phyloP scores from a whole-genome alignment of 371 early-diverging fungal genomes.

The Apophysomyces ossiformis region DNA sequence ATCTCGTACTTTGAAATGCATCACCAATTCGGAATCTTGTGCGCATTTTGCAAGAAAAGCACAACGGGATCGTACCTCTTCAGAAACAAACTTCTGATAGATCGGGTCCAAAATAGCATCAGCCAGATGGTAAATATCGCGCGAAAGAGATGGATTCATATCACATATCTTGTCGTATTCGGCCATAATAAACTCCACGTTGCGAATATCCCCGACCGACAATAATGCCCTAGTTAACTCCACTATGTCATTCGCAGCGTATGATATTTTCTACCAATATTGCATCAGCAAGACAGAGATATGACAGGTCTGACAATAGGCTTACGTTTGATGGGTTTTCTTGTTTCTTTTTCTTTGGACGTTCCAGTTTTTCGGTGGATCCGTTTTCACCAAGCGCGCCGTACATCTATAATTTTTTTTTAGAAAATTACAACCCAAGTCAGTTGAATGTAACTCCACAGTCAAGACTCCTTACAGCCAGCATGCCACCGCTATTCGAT shows the following conservation, averaged over 20 bases:
- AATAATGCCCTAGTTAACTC: conserved; percentile 66
- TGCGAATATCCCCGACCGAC: conserved; percentile 66
- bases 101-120: conserved; percentile 60
- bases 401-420: conserved; percentile 25
- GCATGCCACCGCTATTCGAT: conserved; percentile 40
- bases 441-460: background rate
- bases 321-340: conserved; percentile 8
- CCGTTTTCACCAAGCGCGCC: conserved; percentile 54
- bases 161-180: conserved; percentile 62
- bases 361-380: conserved; percentile 31
- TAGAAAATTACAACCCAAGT: background rate
- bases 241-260: conserved; percentile 63
- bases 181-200: conserved; percentile 58
- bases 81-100: conserved; percentile 51
- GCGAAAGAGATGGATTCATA: conserved; percentile 65
- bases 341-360: conserved; percentile 17
- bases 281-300: background rate
- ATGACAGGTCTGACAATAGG: background rate
- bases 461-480: conserved; percentile 28
- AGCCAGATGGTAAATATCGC: conserved; percentile 64
- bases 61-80: conserved; percentile 23
- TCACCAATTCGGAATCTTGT: conserved; percentile 25
- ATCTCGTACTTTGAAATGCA: conserved; percentile 29
- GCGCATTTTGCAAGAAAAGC: conserved; percentile 29
- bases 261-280: background rate